phyloP scores from a whole-genome alignment of 2,329 filamentous ascomycete genomes.

The Sarocladium brachiariae region DNA sequence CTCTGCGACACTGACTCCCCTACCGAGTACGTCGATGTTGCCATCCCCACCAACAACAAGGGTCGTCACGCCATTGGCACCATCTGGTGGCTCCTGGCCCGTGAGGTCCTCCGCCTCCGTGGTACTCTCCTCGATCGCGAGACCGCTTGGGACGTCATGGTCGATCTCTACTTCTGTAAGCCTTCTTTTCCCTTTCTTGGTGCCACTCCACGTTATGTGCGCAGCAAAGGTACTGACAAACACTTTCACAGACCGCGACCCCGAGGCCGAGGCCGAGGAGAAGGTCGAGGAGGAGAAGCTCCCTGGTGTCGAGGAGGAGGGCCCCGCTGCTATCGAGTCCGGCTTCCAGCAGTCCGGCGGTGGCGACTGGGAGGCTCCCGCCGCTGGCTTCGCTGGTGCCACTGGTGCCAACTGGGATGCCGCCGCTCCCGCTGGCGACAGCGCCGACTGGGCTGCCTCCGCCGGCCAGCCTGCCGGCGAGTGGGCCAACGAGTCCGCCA shows the following conservation, averaged over 20 bases:
- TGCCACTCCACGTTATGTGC: no score
- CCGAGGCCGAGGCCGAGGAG: constrained; percentile 99
- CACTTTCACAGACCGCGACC: constrained; percentile 74
- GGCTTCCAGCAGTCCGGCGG: constrained; percentile 57
- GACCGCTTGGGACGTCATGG: constrained; percentile 98
- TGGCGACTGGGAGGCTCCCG: constrained; percentile 81
- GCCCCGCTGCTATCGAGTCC: constrained; percentile 67
- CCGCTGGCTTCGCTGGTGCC: constrained; percentile 61
- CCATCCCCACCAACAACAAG: constrained; percentile 99
- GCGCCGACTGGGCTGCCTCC: constrained; percentile 55
- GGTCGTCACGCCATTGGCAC: constrained; percentile 98
- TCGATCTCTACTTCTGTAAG: constrained; percentile 97
- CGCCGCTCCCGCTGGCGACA: constrained; percentile 32
- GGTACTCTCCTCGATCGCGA: constrained; percentile 95
- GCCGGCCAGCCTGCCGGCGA: constrained; percentile 61
- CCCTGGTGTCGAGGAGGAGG: constrained; percentile 77
- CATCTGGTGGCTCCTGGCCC: constrained; percentile 99
- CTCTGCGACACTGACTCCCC: constrained; percentile 99
- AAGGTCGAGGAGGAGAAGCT: constrained; percentile 92
- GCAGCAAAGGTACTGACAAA: constrained; percentile 19
- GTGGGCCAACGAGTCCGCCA: constrained; percentile 59
- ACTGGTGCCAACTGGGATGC: constrained; percentile 48
- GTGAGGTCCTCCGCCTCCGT: constrained; percentile 98
- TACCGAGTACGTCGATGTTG: constrained; percentile 98
- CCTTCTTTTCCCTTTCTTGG: no score